Base-by-base conservation (phyloP, 1,139 yeast genomes). In the Schwanniomyces etchellsii region DNA sequence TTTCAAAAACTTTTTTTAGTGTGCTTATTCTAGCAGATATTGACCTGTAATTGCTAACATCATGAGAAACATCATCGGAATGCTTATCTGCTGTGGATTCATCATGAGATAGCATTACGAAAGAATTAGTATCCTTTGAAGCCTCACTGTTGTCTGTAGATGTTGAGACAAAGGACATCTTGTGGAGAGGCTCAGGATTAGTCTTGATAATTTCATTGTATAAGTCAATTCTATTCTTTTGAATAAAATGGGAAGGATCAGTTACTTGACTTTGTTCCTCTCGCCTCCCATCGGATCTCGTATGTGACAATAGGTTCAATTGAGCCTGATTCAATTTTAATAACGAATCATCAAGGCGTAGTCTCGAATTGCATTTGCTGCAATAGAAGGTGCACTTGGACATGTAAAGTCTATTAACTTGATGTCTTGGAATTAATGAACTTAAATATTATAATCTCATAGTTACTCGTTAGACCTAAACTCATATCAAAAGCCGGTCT, bases 1-100 rank as follows among this genome's bases (percentile, higher is more conserved):
- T 16, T 74, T 79, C 42, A 75, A 65, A 66, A 2, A 84, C 69
- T 40, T 78, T 80, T 44, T 76, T 78, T 5, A 88, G 64, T n/a
- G 71, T 71, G 13, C 78, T 77, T 20, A 85, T 53, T 18, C 60
- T 35, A 14, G 11, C 73, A 55, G 54, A 60, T 18, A 48, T 60
- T 40, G 48, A 39, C 28, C 27, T 37, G 16, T 31, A 31, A 3
- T 26, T 27, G 13, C 30, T 31, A 5, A 37, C 47, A n/a, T 37
- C 34, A n/a, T n/a, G n/a, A 2, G 38, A 44, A 12, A 29, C 39
- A 11, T 35, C 40, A 1, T 33, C 32, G 15, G 21, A 26, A 22
- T 28, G 30, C 9, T 24, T 17, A 22, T 28, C 27, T n/a, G 24
- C 20, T 4, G 17, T 24, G 13, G 23, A 27, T 2, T 37, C 45